These are phyloP conservation scores for Teunomyces kruisii DNA, from an alignment of 805 yeast species.

Conservation along the genomic window DNA sequence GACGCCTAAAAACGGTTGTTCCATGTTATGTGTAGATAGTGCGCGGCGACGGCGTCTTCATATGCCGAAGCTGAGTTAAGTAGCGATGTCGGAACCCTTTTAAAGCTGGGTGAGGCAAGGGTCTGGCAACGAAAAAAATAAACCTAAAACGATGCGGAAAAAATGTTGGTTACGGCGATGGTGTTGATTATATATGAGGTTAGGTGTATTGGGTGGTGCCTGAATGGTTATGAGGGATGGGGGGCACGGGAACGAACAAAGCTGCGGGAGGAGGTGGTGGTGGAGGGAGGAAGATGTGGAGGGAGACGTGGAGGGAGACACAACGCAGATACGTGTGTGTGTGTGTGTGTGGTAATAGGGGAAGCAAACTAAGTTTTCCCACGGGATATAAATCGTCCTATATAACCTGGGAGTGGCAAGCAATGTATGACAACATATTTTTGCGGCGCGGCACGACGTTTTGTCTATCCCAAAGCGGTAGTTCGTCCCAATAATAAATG, in stretches of 20 bases:
- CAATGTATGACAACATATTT: slow-evolving; percentile 3
- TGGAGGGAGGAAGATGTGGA: background rate
- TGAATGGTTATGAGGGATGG: slow-evolving; percentile 3
- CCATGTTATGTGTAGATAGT: slow-evolving; percentile 8
- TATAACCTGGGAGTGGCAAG: background rate
- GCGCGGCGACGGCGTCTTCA: background rate
- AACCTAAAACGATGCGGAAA: background rate
- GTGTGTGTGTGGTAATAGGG: too few species aligned
- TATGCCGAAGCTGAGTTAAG: background rate
- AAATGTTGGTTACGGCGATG: background rate
- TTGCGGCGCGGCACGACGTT: background rate
- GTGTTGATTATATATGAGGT: background rate
- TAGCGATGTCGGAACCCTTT: background rate
- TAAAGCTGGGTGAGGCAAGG: background rate
- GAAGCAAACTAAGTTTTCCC: background rate
- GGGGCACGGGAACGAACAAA: background rate
- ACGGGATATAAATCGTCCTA: slow-evolving; percentile 1
- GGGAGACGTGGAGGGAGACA: too few species aligned
- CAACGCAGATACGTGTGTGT: too few species aligned
- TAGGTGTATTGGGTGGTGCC: background rate
- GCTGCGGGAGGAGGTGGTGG: background rate
- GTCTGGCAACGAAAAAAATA: background rate
- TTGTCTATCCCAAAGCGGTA: background rate
- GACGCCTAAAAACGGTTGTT: slow-evolving; percentile 15
- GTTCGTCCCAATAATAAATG: background rate